Evolutionary conservation across 257 asterid species (phyloP).

Genomic region (Coffea eugenioides): DNA sequence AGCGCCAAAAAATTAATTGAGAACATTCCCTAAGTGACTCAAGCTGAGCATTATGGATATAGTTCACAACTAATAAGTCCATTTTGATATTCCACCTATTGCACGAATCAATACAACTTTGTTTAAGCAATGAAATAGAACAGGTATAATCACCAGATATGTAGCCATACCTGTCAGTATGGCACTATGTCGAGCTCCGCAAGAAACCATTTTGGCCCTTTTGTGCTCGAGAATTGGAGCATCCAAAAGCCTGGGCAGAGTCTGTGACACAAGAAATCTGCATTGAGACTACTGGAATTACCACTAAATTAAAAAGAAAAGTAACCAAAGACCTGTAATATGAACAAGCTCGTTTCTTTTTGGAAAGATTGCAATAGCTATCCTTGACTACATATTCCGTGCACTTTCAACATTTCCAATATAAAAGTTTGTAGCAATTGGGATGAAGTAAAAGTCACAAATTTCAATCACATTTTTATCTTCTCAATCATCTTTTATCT

Average conservation of each 20-base stretch:
- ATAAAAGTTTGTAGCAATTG: neutral
- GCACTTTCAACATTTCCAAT: neutral
- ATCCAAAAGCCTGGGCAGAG: constrained; percentile 54
- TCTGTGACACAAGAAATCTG: constrained; percentile 25
- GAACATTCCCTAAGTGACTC: no score
- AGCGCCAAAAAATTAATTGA: no score
- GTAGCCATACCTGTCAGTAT: constrained; percentile 51
- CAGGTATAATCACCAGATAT: neutral
- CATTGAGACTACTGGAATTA: neutral
- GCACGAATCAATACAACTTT: neutral
- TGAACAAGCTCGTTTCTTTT: neutral
- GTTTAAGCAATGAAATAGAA: neutral
- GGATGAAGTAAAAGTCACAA: neutral
- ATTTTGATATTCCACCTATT: neutral
- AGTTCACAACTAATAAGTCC: neutral
- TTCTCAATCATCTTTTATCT: no score
- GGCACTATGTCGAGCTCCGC: constrained; percentile 82
- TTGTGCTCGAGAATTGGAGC: constrained; percentile 51
- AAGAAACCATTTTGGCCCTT: constrained; percentile 48
- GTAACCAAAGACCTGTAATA: neutral
- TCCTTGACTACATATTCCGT: neutral
- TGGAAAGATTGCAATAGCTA: neutral
- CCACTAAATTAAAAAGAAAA: neutral
- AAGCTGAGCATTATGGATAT: neutral
- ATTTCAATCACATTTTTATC: no score